These are phyloP conservation scores for Solanum chaucha DNA, from an alignment of 257 asterid genomes.

Conservation along the genomic window DNA sequence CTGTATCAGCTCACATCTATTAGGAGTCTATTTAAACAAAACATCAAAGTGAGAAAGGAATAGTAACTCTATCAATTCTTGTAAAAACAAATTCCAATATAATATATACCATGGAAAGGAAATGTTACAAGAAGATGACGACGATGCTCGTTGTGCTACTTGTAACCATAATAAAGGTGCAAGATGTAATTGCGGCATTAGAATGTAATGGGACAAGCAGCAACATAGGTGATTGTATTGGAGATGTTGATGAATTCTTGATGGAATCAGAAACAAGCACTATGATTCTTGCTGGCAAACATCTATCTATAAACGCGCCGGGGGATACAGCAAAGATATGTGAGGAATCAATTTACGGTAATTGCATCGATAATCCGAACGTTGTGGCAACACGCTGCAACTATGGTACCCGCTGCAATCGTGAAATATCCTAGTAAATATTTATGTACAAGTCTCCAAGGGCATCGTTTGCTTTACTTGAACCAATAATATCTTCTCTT, in stretches of 20 bases:
- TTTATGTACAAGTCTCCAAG: not conserved
- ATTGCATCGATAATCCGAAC: not conserved
- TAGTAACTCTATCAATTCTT: not conserved
- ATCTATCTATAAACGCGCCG: fast-evolving
- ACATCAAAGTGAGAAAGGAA: not conserved
- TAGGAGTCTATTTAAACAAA: not conserved
- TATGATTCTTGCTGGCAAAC: not conserved
- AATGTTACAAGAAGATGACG: not conserved
- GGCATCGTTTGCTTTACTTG: not conserved
- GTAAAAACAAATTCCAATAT: not conserved
- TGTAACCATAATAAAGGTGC: not conserved
- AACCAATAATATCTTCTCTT: not conserved
- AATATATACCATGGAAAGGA: not conserved
- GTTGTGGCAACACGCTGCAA: fast-evolving
- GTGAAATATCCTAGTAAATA: too few relatives aligned
- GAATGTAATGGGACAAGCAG: slow-evolving; percentile 2
- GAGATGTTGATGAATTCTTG: slow-evolving; percentile 2
- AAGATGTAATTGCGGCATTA: not conserved
- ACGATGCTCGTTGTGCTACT: not conserved
- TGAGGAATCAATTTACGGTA: not conserved
- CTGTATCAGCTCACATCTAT: not conserved
- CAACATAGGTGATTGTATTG: not conserved
- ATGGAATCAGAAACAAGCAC: slow-evolving; percentile 13
- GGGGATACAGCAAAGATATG: not conserved
- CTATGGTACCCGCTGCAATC: not conserved